Evolutionary conservation across 192 early-diverging fungal genomes (phyloP), one percentile per base, ranked within the genome.

Genomic region (Entomortierella lignicola): DNA sequence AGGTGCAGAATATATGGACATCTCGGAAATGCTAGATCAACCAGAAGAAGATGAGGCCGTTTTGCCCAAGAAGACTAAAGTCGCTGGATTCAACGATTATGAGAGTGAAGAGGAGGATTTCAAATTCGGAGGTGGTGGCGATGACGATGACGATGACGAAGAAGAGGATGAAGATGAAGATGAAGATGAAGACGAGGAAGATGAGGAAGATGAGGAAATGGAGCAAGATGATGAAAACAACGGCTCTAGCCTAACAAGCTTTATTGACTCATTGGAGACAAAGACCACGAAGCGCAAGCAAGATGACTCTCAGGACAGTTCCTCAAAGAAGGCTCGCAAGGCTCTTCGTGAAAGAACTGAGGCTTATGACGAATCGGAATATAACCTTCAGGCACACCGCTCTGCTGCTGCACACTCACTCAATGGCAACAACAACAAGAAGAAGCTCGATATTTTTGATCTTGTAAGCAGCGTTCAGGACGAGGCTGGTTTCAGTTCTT

Each of bases 391-490:
- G 11, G 74, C 75, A 6, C 80, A 66, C 13, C 81, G 84, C 10
- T 87, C 85, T 27, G 57, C 75, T 8, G 63, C 77, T 20, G 69
- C 71, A 18, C 50, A 66, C 69, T 67, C 72, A 70, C 29, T 21
- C 52, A 72, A 82, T 57, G 80, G 85, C 23, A 60, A 69, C 23
- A 77, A 61, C 55, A 81, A 82, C 48, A 86, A 85, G 44, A 89
- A 89, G 50, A 92, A 95, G 50, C 70, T 99, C 17, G 89, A 89
- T 17, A 72, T 98, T 18, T 70, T 80, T 23, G 94, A 95, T 64
- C 81, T 99, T 56, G 81, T 99, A 50, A 88, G 85, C 7, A 69
- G 87, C 12, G 60, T 96, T n/a, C 81, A 82, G 41, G 86, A 89
- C 58, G 89, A 89, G 32, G 71, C 86, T 15, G 85, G 85, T 10